Evolutionary conservation across 1,139 yeast genomes (phyloP), one percentile per base, ranked within the genome.

Genomic region (Entelexis paramagnoliae): DNA sequence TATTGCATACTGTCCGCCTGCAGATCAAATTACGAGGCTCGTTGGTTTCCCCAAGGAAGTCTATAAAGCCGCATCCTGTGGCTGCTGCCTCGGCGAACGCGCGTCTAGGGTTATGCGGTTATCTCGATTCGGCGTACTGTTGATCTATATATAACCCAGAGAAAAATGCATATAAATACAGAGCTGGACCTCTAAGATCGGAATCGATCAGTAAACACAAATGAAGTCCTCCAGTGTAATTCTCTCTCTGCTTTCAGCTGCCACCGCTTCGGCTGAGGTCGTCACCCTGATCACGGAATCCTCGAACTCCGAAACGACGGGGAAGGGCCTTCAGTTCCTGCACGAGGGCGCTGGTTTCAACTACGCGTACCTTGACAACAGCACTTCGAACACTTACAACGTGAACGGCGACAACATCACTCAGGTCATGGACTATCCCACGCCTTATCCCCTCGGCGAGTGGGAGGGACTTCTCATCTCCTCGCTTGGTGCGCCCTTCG

Each of bases 261-360:
- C 40, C 32, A 6, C 46, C 6, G 28, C 44, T 20, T 14, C 46
- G 17, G 42, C 42, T 19, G 13, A 30, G 22, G 16, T 30, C 19
- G 46, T 44, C 30, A 36, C 36, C 5, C 39, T 50, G 19, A 16
- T 34, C 20, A 29, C 34, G 17, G 51, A 51, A 47, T 41, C 50
- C 28, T 19, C 40, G 17, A 38, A 52, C 38, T 1, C 19, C 13
- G 24, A 33, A n/a, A 22, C 41, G 14, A 28, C 28, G 35, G 41
- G 24, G 16, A 34, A 52, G 44, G 48, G 44, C 17, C 19, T 54
- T 22, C 8, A 32, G 22, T 19, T 8, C 40, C 32, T 47, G 19
- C 57, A 54, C 49, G 50, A 42, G 35, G 57, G 55, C n/a, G 57
- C 57, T 20, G 57, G 53, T 9, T 34, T 48, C 36, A 54, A 53